Conservation (phyloP, 1,139 yeast genomes). For the Eremothecium gossypii region DNA sequence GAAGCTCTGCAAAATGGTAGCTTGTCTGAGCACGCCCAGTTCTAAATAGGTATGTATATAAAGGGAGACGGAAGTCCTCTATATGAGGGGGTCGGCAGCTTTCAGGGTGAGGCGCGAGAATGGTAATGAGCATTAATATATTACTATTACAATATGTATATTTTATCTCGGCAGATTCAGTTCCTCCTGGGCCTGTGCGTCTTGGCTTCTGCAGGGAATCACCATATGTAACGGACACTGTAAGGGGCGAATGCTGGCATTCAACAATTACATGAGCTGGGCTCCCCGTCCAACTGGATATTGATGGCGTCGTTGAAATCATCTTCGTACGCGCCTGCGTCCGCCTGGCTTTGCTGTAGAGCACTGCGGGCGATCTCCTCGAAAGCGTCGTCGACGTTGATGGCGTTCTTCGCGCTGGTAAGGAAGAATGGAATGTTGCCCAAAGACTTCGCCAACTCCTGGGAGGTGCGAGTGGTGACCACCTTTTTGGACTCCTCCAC, state of each 20-base stretch:
- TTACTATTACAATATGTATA: constrained; percentile 3
- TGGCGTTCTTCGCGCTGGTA: constrained; percentile 89
- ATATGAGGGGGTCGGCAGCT: background rate
- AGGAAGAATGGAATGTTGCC: constrained; percentile 92
- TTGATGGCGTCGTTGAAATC: constrained; percentile 95
- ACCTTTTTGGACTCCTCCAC: constrained; percentile 85
- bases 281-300: constrained; percentile 80
- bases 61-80: background rate
- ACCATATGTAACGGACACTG: background rate
- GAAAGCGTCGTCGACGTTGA: constrained; percentile 90
- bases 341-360: constrained; percentile 79
- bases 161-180: background rate
- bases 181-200: too few species aligned
- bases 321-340: constrained; percentile 78
- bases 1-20: too few species aligned
- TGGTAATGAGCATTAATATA: constrained; percentile 1
- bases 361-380: constrained; percentile 96
- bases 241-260: background rate
- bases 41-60: too few species aligned
- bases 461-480: constrained; percentile 75
- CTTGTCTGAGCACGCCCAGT: too few species aligned
- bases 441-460: constrained; percentile 71
- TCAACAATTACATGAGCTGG: constrained; percentile 69
- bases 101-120: constrained; percentile 1
- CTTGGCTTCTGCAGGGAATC: background rate